Base-by-base conservation (phyloP, 768 basidiomycete genomes). In the Boletus rubroflammeus region DNA sequence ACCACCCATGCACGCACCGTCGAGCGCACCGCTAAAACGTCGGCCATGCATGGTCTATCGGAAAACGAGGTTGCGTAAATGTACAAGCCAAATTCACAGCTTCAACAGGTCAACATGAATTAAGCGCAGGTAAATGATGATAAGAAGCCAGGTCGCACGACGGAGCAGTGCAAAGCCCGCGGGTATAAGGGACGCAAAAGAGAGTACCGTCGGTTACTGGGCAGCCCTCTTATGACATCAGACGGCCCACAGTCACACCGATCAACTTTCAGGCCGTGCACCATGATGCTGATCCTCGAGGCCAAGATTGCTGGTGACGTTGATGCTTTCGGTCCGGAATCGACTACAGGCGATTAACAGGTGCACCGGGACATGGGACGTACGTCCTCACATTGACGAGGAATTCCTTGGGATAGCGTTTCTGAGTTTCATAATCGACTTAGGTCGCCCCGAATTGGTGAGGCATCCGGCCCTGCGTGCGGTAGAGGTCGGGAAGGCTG, bases 371-470 rank as follows among this genome's bases (percentile, higher is more conserved):
- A 47, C 32, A 34, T 15, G 14, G 19, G 9, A 43, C 28, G 5
- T 46, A 26, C 5, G 55, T 17, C 21, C 72, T 42, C 51, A 81
- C 83, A 75, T 84, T 74, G 42, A 78, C 62, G 14, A 86, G 63
- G 70, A 83, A 85, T 15, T 78, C 80, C 62, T 88, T 87, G 15
- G 84, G 84, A 62, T 77, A 79, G 19, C 85, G 76, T 70, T 82
- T 75, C 69, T 84, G 86, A 5, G 85, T 86, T 51, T 78, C 71
- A 67, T 84, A 87, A 71, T 88, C 82, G 48, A 88, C 84, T 61
- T 87, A 85, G 23, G 83, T 86, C 51, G 85, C 76, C 51, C 85
- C 85, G 62, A 88, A 88, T 6, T 81, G 7, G 84, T 85, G 34
- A 65, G 66, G 59, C 85, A 85, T 26, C 86, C 83, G n/a, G 84